A percentile compares a stretch with the other conserved stretches of the same genome.
Evolutionary conservation across 2,329 filamentous ascomycete species (phyloP).

Genomic region (Penicillium glabrum): DNA sequence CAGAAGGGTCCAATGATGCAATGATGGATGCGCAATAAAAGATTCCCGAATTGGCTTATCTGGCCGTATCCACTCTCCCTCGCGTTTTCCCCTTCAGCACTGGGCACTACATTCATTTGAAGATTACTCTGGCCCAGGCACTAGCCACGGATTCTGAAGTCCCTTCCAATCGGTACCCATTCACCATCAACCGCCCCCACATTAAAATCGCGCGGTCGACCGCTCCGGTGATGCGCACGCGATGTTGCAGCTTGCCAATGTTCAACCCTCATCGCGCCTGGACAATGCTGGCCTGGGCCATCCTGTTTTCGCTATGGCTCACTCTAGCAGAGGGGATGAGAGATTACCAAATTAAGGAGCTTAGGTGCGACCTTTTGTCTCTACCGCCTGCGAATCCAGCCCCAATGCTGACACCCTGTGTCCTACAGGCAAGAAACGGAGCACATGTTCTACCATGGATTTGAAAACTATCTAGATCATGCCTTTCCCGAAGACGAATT

Average conservation of each 20-base stretch:
- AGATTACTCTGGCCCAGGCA: conserved; percentile 1
- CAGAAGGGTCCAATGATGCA: conserved; percentile 11
- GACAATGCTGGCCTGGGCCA: conserved; percentile 31
- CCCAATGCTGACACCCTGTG: neutral
- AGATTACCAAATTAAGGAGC: conserved; percentile 33
- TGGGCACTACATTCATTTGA: neutral
- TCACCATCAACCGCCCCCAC: conserved; percentile 12
- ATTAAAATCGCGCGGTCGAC: conserved; percentile 23
- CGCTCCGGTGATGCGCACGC: conserved; percentile 41
- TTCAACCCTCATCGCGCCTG: conserved; percentile 34
- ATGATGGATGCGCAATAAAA: conserved; percentile 11
- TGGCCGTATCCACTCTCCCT: conserved; percentile 24
- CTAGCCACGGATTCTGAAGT: neutral
- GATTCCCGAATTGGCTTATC: conserved; percentile 30
- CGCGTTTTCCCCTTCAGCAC: conserved; percentile 6
- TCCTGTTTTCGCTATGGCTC: conserved; percentile 38
- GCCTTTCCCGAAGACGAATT: conserved; percentile 97
- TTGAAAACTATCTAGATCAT: conserved; percentile 88
- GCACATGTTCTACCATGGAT: conserved; percentile 95
- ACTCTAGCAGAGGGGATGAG: conserved; percentile 36
- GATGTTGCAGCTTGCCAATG: conserved; percentile 41
- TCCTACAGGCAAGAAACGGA: conserved; percentile 45
- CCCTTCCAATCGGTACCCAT: neutral
- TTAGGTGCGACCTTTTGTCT: conserved; percentile 28
- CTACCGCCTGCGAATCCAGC: neutral